Percentiles rank a stretch among this genome's conserved stretches.
Evolutionary conservation across 225 moss, liverwort and hornwort genomes (phyloP).

Genomic region (Sphagnum tenellum): DNA sequence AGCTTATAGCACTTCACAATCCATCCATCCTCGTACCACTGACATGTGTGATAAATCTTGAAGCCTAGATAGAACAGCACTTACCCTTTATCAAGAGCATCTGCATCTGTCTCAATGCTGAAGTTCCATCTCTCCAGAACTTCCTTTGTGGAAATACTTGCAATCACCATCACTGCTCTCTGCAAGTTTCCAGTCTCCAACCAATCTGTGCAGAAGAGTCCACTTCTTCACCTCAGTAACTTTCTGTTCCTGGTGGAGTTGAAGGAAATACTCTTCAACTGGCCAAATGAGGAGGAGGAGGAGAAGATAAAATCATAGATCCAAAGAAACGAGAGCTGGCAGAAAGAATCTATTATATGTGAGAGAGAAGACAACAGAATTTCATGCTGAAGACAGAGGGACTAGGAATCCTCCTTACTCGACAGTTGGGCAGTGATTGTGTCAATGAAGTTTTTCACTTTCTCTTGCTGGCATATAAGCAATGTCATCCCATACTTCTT

Average conservation of each 20-base stretch:
- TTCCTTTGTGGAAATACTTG: slow-evolving; percentile 71
- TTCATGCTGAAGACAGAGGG: no score
- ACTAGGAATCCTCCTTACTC: slow-evolving; percentile 8
- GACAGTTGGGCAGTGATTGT: slow-evolving; percentile 77
- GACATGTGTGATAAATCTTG: no score
- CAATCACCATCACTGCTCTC: slow-evolving; percentile 77
- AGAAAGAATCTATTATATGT: no score
- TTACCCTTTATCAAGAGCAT: slow-evolving; percentile 74
- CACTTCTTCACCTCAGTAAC: no score
- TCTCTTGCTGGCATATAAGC: slow-evolving; percentile 81
- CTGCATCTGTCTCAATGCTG: slow-evolving; percentile 79
- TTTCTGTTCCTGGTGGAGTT: no score
- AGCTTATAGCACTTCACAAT: no score
- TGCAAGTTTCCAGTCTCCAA: slow-evolving; percentile 79
- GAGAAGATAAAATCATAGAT: no score
- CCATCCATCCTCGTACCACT: no score
- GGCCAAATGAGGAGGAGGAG: no score
- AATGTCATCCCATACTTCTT: slow-evolving; percentile 93
- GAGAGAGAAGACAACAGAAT: no score
- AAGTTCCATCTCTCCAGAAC: slow-evolving; percentile 98
- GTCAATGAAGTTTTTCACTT: slow-evolving; percentile 70
- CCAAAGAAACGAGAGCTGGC: no score
- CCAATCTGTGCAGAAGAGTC: slow-evolving; percentile 38
- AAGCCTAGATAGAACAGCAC: background rate
- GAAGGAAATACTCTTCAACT: no score